These are phyloP conservation scores for Carex pumila DNA, from an alignment of 176 grass and related monocot genomes.

Conservation along the genomic window DNA sequence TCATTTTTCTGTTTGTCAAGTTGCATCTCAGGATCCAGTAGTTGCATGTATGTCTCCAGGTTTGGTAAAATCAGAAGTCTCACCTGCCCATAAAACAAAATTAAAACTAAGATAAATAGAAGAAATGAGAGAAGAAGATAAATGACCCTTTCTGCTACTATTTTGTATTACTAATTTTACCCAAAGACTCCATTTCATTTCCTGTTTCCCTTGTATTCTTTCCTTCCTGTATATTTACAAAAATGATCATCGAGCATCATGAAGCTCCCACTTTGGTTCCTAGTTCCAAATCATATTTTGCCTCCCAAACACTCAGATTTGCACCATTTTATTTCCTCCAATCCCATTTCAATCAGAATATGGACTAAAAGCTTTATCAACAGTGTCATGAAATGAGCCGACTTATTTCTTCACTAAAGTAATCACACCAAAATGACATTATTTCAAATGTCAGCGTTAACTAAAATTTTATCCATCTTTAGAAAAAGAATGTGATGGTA, in stretches of 20 bases:
- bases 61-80: constrained; percentile 81
- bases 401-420: not conserved
- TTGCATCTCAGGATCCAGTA: constrained; percentile 81
- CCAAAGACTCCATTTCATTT: not conserved
- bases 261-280: not conserved
- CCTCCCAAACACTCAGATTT: not conserved
- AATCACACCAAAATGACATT: not conserved
- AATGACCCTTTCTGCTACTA: not conserved
- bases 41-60: constrained; percentile 73
- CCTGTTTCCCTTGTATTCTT: not conserved
- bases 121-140: not conserved
- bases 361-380: not conserved
- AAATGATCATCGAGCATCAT: not conserved
- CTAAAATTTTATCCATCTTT: not conserved
- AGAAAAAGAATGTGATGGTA: not conserved
- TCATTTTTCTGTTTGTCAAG: constrained; percentile 93
- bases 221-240: constrained; percentile 1
- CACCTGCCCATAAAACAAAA: constrained; percentile 39
- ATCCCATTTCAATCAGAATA: not conserved
- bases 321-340: not conserved
- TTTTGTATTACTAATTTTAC: not conserved
- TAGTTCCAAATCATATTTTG: not conserved
- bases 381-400: not conserved
- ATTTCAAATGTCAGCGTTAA: not conserved
- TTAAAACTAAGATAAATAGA: constrained; percentile 1